Conservation (phyloP, 2,329 filamentous ascomycete genomes). For the Colletotrichum neosansevieriae region DNA sequence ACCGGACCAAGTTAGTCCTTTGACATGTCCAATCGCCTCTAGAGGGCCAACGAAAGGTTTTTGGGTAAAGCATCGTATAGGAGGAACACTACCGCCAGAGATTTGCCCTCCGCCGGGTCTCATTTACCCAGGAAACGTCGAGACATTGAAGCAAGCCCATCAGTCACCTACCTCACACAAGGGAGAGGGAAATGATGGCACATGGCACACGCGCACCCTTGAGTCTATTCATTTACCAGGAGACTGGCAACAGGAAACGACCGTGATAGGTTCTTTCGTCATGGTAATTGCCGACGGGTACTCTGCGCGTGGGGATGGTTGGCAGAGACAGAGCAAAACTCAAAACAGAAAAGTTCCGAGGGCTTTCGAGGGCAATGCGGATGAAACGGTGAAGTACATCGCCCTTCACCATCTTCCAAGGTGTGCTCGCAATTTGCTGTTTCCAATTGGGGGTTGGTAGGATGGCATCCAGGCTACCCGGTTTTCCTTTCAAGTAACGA, state of each 20-base stretch:
- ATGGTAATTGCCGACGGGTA: conserved; percentile 30
- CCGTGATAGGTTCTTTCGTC: conserved; percentile 16
- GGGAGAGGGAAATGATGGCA: conserved; percentile 24
- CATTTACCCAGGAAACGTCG: conserved; percentile 1
- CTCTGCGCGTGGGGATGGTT: conserved; percentile 19
- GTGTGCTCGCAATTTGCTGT: not conserved
- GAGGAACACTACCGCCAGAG: conserved; percentile 7
- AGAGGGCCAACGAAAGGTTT: conserved; percentile 11
- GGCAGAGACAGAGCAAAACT: conserved; percentile 28
- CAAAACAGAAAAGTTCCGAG: conserved; percentile 36
- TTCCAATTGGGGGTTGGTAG: not conserved
- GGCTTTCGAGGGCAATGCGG: conserved; percentile 8
- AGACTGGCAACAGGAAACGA: conserved; percentile 1
- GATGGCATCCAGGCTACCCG: conserved; percentile 1
- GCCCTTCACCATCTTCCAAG: not conserved
- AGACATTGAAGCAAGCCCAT: conserved; percentile 25
- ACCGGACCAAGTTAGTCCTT: not conserved
- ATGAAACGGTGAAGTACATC: conserved; percentile 5
- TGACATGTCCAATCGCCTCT: conserved; percentile 8
- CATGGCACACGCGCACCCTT: not conserved
- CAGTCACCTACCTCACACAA: conserved; percentile 10
- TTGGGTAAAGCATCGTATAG: not conserved
- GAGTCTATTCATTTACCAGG: not conserved
- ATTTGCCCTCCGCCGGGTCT: conserved; percentile 5
- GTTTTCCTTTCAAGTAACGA: not conserved